Evolutionary conservation across 441 rosid genomes (phyloP), one percentile per base, ranked within the genome.

Genomic region (Pelargonium cotyledonis): DNA sequence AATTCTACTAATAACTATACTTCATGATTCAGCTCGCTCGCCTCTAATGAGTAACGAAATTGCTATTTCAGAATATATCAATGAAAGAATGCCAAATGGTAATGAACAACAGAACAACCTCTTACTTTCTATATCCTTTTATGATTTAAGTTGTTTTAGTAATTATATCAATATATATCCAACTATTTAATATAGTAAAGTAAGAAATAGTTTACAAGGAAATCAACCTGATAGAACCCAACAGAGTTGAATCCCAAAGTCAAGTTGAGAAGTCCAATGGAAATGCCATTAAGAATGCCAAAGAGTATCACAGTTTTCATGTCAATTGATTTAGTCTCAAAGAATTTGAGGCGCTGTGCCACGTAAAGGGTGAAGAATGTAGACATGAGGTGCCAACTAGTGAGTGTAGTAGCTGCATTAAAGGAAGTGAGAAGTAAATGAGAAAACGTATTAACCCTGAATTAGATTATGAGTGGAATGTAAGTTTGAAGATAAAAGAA

Each of bases 201-300:
- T 53, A 16, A 53, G 58, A 53, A 53, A 53, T 53, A 53, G 21
- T 53, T n/a, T 53, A n/a, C 58, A 53, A 53, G 19, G 19, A 53
- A 53, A 53, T 4, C 19, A 53, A 53, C 58, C 58, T 53, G 58
- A 61, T 95, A 91, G 79, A 91, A 91, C 6, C 99, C 99, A 44
- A 95, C 85, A 65, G 99, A 95, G 77, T 95, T 95, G 86, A 95
- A 95, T 11, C 99, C 99, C 3, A 95, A 89, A 72, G 97, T 95
- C 72, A 95, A 81, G 77, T 95, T 95, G 53, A 95, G 92, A 55
- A 95, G 81, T 55, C 99, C 99, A 66, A 95, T 95, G 55, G 99
- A 95, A 70, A 95, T 79, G 11, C 99, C 99, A 80, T 95, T 95
- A n/a, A 95, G 94, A 68, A 95, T 84, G 29, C 99, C 99, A 70